A percentile compares a stretch with the other conserved stretches of the same genome.
These are phyloP conservation scores for Chenopodium formosanum DNA, from an alignment of 148 eudicot genomes.

Conservation along the genomic window DNA sequence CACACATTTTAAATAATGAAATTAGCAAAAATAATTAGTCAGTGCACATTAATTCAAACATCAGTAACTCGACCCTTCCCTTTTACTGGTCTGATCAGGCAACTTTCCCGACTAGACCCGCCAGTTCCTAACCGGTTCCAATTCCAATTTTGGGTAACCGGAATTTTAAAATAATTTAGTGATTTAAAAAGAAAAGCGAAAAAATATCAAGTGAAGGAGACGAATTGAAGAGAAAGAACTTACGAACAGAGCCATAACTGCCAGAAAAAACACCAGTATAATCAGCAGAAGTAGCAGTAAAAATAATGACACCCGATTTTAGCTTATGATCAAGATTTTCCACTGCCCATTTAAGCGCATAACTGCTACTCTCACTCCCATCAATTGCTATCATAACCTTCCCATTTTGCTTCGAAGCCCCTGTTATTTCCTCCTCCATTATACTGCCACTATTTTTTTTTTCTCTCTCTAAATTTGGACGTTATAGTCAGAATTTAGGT, in stretches of 20 bases:
- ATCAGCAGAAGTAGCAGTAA: slow-evolving; percentile 45
- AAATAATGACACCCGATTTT: slow-evolving; percentile 38
- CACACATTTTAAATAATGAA: too few species aligned
- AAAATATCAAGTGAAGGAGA: too few species aligned
- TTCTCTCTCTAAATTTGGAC: neutral
- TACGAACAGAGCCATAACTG: slow-evolving; percentile 53
- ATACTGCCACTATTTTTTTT: neutral
- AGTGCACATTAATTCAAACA: too few species aligned
- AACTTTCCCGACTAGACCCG: too few species aligned
- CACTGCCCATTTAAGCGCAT: slow-evolving; percentile 56
- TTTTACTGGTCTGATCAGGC: too few species aligned
- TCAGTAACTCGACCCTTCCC: too few species aligned
- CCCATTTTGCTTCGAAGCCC: slow-evolving; percentile 16
- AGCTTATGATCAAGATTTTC: slow-evolving; percentile 27
- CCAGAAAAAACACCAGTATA: slow-evolving; percentile 45
- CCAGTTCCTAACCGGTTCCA: too few species aligned
- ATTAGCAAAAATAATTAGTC: too few species aligned
- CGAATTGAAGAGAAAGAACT: neutral
- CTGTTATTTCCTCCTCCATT: slow-evolving; percentile 16
- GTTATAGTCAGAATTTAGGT: neutral
- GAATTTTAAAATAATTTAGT: too few species aligned
- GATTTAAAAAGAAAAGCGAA: too few species aligned
- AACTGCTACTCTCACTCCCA: slow-evolving; percentile 49
- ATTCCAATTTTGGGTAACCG: too few species aligned
- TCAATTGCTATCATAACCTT: slow-evolving; percentile 61